phyloP scores from a whole-genome alignment of 78 protist genomes.

The Protostelium mycophagum region DNA sequence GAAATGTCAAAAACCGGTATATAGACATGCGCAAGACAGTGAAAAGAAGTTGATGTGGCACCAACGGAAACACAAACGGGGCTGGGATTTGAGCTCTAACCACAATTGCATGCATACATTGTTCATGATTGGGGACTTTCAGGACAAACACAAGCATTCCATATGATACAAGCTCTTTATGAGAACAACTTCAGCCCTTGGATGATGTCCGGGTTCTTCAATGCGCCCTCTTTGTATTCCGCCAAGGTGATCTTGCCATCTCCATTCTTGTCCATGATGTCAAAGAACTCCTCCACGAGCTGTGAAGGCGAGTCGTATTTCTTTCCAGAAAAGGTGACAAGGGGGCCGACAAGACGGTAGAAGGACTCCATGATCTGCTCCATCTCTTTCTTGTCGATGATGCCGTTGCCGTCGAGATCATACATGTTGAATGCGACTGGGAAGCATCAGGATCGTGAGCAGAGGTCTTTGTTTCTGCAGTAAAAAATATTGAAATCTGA shows the following conservation, averaged over 20 bases:
- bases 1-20: too few species aligned
- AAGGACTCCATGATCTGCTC: slow-evolving; percentile 51
- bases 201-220: slow-evolving; percentile 67
- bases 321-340: slow-evolving; percentile 63
- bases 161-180: too few species aligned
- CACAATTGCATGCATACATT: too few species aligned
- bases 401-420: slow-evolving; percentile 68
- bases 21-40: too few species aligned
- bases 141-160: too few species aligned
- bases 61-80: too few species aligned
- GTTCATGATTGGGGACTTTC: too few species aligned
- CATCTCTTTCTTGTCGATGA: slow-evolving; percentile 48
- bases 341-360: slow-evolving; percentile 66
- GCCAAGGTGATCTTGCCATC: slow-evolving; percentile 55
- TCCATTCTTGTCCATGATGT: slow-evolving; percentile 58
- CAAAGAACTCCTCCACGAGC: slow-evolving; percentile 61
- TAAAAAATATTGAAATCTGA: not conserved
- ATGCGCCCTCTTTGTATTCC: slow-evolving; percentile 68
- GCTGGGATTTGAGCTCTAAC: too few species aligned
- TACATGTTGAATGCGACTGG: slow-evolving; percentile 64
- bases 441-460: not conserved
- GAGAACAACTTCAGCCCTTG: slow-evolving; percentile 55
- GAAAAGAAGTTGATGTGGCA: too few species aligned
- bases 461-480: not conserved
- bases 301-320: slow-evolving; percentile 52